Percentiles rank a stretch among this genome's conserved stretches.
Evolutionary conservation across 1,139 yeast species (phyloP).

Genomic region (Pichia sp.): DNA sequence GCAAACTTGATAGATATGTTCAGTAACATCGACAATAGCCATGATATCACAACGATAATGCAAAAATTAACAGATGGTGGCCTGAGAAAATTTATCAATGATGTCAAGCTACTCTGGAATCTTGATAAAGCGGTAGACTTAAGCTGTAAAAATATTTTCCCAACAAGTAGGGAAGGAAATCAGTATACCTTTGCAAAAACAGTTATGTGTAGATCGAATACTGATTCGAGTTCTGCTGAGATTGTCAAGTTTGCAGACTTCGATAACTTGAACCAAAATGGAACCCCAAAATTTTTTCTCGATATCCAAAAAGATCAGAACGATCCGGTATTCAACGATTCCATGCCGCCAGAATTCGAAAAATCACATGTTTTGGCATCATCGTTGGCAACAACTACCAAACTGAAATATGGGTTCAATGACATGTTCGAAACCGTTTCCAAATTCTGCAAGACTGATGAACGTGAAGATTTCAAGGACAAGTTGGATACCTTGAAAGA

Average conservation of each 20-base stretch:
- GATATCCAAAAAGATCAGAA: neutral
- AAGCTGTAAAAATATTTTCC: conserved; percentile 4
- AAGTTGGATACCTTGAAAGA: conserved; percentile 40
- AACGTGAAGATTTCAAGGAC: conserved; percentile 57
- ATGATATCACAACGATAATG: conserved; percentile 3
- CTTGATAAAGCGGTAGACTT: conserved; percentile 1
- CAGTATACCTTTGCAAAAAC: conserved; percentile 5
- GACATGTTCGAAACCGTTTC: conserved; percentile 40
- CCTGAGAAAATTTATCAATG: conserved; percentile 4
- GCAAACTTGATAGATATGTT: conserved; percentile 27
- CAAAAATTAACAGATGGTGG: conserved; percentile 10
- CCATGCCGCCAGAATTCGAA: conserved; percentile 22
- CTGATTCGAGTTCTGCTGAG: neutral
- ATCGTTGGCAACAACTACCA: conserved; percentile 38
- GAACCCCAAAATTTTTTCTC: conserved; percentile 3
- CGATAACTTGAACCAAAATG: neutral
- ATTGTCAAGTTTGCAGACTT: neutral
- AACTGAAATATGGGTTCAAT: conserved; percentile 37
- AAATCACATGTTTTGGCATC: conserved; percentile 4
- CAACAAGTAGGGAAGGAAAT: conserved; percentile 7
- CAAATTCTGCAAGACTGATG: conserved; percentile 45
- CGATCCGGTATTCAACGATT: conserved; percentile 18
- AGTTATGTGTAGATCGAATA: neutral
- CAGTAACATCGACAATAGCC: conserved; percentile 10
- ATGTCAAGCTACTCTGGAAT: conserved; percentile 2